Evolutionary conservation across 257 asterid species (phyloP).

Genomic region (Phtheirospermum japonicum): DNA sequence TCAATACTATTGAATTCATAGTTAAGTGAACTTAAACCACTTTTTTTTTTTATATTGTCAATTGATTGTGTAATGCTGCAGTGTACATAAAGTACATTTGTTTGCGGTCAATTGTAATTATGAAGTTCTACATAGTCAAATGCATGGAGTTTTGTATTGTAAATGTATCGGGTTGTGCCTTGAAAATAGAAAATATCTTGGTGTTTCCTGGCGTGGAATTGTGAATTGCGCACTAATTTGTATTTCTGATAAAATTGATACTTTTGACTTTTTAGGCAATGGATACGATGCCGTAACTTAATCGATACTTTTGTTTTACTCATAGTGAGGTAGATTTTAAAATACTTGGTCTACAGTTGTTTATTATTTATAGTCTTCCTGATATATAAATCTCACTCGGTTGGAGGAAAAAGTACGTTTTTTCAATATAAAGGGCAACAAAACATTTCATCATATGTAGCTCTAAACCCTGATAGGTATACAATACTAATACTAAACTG

Average conservation of each 20-base stretch:
- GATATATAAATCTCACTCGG: not conserved
- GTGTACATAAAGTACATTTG: not conserved
- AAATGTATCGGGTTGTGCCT: constrained; percentile 3
- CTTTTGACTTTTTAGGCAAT: not conserved
- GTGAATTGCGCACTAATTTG: not conserved
- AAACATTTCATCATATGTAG: not conserved
- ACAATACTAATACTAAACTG: not conserved
- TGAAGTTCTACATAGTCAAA: not conserved
- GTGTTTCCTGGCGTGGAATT: not conserved
- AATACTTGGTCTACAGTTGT: constrained; percentile 2
- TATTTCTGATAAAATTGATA: not conserved
- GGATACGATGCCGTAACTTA: not conserved
- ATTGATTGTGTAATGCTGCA: not conserved
- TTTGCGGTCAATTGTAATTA: constrained; percentile 2
- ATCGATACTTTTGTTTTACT: constrained; percentile 8
- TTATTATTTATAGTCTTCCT: not conserved
- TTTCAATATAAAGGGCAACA: not conserved
- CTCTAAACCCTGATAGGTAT: not conserved
- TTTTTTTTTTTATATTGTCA: not conserved
- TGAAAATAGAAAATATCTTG: not conserved
- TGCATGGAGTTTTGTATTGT: not conserved
- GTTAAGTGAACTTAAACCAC: not conserved
- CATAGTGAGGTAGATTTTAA: not conserved
- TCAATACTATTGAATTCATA: not conserved
- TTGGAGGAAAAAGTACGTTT: not conserved